phyloP scores from a whole-genome alignment of 306 rosid species.

The Ceratonia siliqua region DNA sequence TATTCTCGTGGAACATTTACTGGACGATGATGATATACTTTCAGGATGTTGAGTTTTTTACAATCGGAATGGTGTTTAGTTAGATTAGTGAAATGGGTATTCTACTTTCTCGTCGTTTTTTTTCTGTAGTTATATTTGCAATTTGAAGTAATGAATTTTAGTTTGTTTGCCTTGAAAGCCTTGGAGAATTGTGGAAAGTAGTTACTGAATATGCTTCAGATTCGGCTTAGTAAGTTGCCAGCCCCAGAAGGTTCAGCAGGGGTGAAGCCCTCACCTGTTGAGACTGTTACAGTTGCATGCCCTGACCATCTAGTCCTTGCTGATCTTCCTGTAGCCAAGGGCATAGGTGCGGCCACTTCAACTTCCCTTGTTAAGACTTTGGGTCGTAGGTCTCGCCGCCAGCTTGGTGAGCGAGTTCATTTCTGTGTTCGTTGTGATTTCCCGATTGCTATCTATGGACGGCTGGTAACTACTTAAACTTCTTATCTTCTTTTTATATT shows the following conservation, averaged over 20 bases:
- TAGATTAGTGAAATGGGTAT: not conserved
- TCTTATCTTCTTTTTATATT: not conserved
- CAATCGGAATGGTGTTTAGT: not conserved
- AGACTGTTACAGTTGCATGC: conserved; percentile 91
- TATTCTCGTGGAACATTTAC: not conserved
- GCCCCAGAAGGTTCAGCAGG: conserved; percentile 64
- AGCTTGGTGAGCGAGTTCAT: conserved; percentile 94
- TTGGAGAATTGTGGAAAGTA: conserved; percentile 21
- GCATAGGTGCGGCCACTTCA: conserved; percentile 80
- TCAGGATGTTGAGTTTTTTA: not conserved
- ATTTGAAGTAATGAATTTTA: not conserved
- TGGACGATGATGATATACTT: not conserved
- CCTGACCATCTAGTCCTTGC: conserved; percentile 97
- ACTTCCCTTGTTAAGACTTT: conserved; percentile 70
- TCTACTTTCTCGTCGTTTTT: not conserved
- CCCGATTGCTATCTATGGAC: conserved; percentile 87
- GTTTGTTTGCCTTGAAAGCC: not conserved
- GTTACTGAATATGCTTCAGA: conserved; percentile 77
- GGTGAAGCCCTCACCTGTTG: conserved; percentile 59
- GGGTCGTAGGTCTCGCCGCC: conserved; percentile 96
- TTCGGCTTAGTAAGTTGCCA: conserved; percentile 79
- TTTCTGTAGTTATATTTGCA: not conserved
- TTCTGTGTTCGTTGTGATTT: conserved; percentile 96
- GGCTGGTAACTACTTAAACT: conserved; percentile 58
- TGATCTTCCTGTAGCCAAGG: conserved; percentile 96